Evolutionary conservation across 2,329 filamentous ascomycete genomes (phyloP).

Genomic region (Fusarium stilboides): DNA sequence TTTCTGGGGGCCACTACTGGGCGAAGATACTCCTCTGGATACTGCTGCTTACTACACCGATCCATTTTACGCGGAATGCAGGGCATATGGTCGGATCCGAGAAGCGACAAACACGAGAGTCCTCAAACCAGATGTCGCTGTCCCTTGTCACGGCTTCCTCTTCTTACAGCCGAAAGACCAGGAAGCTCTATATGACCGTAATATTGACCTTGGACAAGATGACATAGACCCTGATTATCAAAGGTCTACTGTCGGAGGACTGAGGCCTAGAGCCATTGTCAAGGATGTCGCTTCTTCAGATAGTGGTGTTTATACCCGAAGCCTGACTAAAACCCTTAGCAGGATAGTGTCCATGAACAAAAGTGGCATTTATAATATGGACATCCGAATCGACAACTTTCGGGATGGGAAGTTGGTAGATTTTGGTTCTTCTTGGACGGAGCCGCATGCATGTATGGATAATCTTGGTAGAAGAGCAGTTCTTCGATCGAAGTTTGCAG

Average conservation of each 20-base stretch:
- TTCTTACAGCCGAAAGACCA: constrained; percentile 26
- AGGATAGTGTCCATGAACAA: constrained; percentile 25
- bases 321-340: constrained; percentile 2
- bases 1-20: constrained; percentile 39
- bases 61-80: constrained; percentile 44
- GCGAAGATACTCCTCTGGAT: constrained; percentile 25
- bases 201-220: constrained; percentile 28
- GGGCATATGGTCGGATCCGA: constrained; percentile 40
- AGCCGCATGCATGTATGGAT: constrained; percentile 34
- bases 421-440: constrained; percentile 40
- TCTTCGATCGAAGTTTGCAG: constrained; percentile 9
- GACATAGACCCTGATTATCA: constrained; percentile 26
- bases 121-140: not conserved
- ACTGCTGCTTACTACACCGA: constrained; percentile 42
- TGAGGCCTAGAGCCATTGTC: constrained; percentile 30
- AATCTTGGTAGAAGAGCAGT: constrained; percentile 8
- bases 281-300: constrained; percentile 33
- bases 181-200: constrained; percentile 1
- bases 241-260: constrained; percentile 22
- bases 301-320: constrained; percentile 12
- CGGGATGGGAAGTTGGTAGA: constrained; percentile 34
- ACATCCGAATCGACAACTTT: constrained; percentile 36
- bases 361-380: constrained; percentile 28
- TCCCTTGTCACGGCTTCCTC: not conserved
- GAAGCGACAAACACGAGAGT: constrained; percentile 5